Evolutionary conservation across 129 eudicot species (phyloP), one percentile per base, ranked within the genome.

Genomic region (Smallanthus sonchifolius): DNA sequence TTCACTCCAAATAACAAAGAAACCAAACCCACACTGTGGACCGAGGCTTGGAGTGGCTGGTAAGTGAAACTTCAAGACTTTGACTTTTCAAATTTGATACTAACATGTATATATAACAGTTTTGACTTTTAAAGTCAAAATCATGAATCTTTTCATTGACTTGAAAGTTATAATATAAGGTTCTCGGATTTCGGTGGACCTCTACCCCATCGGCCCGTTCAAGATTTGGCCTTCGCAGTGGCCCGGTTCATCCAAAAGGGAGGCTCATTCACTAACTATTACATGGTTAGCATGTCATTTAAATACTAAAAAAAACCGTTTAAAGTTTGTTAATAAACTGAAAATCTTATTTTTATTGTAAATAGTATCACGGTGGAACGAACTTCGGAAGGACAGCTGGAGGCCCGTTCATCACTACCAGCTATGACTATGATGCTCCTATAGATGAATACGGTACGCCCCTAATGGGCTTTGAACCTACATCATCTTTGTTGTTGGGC

Each of bases 1-100:
- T 94, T 94, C 77, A 75, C 99, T 13, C 96, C 99, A 19, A 94
- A 79, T 54, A 72, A 94, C 80, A 91, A 79, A 78, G 89, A 86
- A 62, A 83, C 88, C 75, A 94, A 94, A 78, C 99, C 99, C 7
- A 84, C 86, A 48, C 77, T 94, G 74, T 94, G 97, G 99, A 94
- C 97, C 0, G 99, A 94, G 89, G 99, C 99, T 62, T 94, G 99
- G 99, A 91, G 78, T 55, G 99, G 99, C 66, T 94, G 99, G 99
- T 94, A 84, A 43, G 20, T 63, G 65, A 44, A 63, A 54, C 67
- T 52, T 51, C 24, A 35, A 34, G 36, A 65, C 0, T 24, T 69
- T 11, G 47, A 52, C 14, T 47, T 13, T 4, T 49, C 43, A 36
- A 72, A 32, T 28, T 61, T 15, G 75, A 56, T 7, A 59, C 15